phyloP scores from a whole-genome alignment of 2,329 filamentous ascomycete species.

The Clonostachys rosea region DNA sequence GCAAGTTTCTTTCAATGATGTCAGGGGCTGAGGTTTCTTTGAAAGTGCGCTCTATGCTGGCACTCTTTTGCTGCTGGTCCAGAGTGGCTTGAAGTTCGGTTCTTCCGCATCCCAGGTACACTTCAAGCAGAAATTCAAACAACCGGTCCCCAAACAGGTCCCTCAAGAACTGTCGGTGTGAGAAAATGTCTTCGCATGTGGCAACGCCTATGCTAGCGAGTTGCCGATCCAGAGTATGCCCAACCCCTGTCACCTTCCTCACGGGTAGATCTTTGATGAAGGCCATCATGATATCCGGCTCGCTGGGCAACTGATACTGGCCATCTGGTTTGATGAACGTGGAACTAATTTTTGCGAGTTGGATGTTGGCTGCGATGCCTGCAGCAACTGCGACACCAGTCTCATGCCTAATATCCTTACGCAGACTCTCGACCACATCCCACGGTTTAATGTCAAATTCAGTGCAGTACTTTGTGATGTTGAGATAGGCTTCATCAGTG shows the following conservation, averaged over 20 bases:
- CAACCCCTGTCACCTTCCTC: constrained; percentile 92
- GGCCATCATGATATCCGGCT: constrained; percentile 69
- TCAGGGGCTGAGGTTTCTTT: constrained; percentile 67
- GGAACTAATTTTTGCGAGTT: constrained; percentile 90
- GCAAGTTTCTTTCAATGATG: constrained; percentile 71
- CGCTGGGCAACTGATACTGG: constrained; percentile 71
- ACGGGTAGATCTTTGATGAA: constrained; percentile 85
- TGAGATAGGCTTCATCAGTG: constrained; percentile 94
- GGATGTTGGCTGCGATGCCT: constrained; percentile 89
- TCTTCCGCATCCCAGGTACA: constrained; percentile 80
- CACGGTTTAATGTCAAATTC: constrained; percentile 64
- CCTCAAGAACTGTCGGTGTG: constrained; percentile 67
- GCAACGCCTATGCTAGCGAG: constrained; percentile 82
- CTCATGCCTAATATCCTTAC: constrained; percentile 68
- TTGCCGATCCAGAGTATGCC: constrained; percentile 87
- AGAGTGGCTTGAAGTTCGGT: constrained; percentile 83
- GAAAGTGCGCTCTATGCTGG: constrained; percentile 92
- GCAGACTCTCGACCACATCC: constrained; percentile 72
- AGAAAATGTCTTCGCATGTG: constrained; percentile 84
- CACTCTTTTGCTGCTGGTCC: constrained; percentile 86
- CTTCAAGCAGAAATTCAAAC: constrained; percentile 78
- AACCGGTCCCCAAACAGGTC: constrained; percentile 89
- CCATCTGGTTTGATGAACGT: constrained; percentile 97
- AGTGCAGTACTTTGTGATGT: constrained; percentile 82
- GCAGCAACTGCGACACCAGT: constrained; percentile 87